Conservation (phyloP, 106 monocot genomes). For the Apostasia ramifera region DNA sequence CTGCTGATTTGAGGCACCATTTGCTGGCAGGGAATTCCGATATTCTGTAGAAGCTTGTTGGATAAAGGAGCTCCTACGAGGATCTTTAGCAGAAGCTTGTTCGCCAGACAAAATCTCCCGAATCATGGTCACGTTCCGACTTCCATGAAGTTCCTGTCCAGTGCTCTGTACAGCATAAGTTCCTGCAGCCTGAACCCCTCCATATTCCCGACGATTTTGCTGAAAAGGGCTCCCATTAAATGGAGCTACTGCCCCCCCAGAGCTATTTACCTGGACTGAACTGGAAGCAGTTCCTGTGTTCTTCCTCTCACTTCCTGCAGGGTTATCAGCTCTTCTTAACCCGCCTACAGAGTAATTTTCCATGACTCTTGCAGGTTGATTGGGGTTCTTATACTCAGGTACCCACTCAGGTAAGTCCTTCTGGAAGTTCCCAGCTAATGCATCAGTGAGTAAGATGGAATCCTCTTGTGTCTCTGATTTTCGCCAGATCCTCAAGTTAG, state of each 20-base stretch:
- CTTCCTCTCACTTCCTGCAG: background rate
- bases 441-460: conserved; percentile 49
- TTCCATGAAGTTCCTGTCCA: too few species aligned
- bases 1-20: conserved; percentile 20
- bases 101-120: too few species aligned
- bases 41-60: conserved; percentile 17
- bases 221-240: conserved; percentile 14
- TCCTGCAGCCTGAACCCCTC: background rate
- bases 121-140: too few species aligned
- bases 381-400: conserved; percentile 6
- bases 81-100: background rate
- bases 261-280: conserved; percentile 7
- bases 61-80: conserved; percentile 13
- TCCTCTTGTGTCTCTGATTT: conserved; percentile 48
- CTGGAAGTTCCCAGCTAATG: conserved; percentile 46
- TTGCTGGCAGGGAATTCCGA: conserved; percentile 13
- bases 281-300: conserved; percentile 5
- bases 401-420: conserved; percentile 26
- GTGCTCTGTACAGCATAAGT: too few species aligned
- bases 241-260: conserved; percentile 2
- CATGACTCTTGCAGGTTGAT: conserved; percentile 6
- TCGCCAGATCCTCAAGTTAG: conserved; percentile 49
- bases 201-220: conserved; percentile 10
- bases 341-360: conserved; percentile 1
- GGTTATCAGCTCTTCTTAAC: background rate